phyloP scores from a whole-genome alignment of 2,329 filamentous ascomycete genomes.

The Ophiostoma ips region DNA sequence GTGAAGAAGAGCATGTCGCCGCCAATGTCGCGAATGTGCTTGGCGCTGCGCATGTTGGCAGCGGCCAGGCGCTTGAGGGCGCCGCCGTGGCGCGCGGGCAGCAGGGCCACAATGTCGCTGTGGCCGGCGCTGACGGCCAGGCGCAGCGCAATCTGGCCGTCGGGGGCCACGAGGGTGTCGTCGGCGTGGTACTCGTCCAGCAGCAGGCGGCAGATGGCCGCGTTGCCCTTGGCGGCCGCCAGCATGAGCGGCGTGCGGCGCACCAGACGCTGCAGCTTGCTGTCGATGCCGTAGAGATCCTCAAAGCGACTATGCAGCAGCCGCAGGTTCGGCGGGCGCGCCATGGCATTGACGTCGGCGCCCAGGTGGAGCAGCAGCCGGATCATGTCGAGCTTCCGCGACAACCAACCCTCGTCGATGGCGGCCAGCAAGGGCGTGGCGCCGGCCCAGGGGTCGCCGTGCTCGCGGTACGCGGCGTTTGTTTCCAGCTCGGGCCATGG shows the following conservation, averaged over 20 bases:
- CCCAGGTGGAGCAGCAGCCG: slow-evolving; percentile 23
- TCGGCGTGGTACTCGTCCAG: slow-evolving; percentile 27
- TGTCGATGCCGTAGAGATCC: neutral
- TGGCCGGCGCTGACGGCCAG: slow-evolving; percentile 29
- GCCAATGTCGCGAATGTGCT: slow-evolving; percentile 1
- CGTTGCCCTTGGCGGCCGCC: slow-evolving; percentile 26
- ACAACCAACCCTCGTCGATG: no score
- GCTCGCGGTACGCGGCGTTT: neutral
- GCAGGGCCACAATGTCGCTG: slow-evolving; percentile 28
- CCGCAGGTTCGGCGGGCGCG: slow-evolving; percentile 10
- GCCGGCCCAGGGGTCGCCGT: slow-evolving; percentile 9
- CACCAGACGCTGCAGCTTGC: slow-evolving; percentile 15
- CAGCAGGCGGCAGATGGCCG: slow-evolving; percentile 28
- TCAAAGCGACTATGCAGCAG: neutral
- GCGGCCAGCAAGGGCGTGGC: slow-evolving; percentile 25
- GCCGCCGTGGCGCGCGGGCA: slow-evolving; percentile 26
- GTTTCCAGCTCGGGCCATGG: neutral
- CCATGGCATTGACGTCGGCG: slow-evolving; percentile 20
- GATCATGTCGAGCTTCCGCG: slow-evolving; percentile 20
- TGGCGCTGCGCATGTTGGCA: slow-evolving; percentile 20
- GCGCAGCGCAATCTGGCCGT: slow-evolving; percentile 31
- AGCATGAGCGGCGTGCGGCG: slow-evolving; percentile 30
- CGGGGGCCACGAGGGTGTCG: slow-evolving; percentile 29
- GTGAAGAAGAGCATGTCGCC: slow-evolving; percentile 5
- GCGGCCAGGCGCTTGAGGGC: slow-evolving; percentile 24